Evolutionary conservation across 176 grass and related monocot species (phyloP), one percentile per base, ranked within the genome.

Genomic region (Melocanna baccifera): DNA sequence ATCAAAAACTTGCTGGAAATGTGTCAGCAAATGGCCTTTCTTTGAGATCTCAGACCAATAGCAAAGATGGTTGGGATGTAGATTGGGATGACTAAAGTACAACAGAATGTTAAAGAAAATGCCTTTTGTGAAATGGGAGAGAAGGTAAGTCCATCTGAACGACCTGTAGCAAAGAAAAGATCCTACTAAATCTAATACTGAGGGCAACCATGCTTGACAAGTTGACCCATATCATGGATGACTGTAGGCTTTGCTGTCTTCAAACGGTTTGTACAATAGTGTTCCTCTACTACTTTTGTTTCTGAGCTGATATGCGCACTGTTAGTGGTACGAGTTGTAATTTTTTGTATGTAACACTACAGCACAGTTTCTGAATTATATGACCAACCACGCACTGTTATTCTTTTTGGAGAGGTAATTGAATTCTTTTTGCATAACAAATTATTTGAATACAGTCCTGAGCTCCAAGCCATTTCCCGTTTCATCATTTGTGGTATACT

Each of bases 51-150:
- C 84, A 73, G 47, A 81, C 70, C 47, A 86, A 85, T 42, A 92
- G 45, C 88, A 96, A 92, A 78, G 93, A 96, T 76, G 93, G 91
- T 36, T 99, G 96, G 96, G 93, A 99, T 75, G 81, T 90, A 25
- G 91, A 95, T 79, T 99, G 96, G 96, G 96, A 99, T 81, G 96
- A 96, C 81, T 99, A 85, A 82, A 56, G 55, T 77, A 69, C 48
- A 65, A 25, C 16, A 40, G 18, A 76, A 61, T 59, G n/a, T 41
- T 57, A 48, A 69, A 73, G 57, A 53, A 39, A 28, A 39, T 67
- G 66, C 65, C 12, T 73, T 4, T 43, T 50, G 22, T 88, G 22
- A 32, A 85, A 72, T 46, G 36, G 40, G 65, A 55, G 23, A 55
- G 65, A 28, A 67, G 43, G 36, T n/a, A 61, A 16, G 23, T 64